Evolutionary conservation across 352 stramenopile species (phyloP), one percentile per base, ranked within the genome.

Genomic region (Chrysophaeum taylorii): DNA sequence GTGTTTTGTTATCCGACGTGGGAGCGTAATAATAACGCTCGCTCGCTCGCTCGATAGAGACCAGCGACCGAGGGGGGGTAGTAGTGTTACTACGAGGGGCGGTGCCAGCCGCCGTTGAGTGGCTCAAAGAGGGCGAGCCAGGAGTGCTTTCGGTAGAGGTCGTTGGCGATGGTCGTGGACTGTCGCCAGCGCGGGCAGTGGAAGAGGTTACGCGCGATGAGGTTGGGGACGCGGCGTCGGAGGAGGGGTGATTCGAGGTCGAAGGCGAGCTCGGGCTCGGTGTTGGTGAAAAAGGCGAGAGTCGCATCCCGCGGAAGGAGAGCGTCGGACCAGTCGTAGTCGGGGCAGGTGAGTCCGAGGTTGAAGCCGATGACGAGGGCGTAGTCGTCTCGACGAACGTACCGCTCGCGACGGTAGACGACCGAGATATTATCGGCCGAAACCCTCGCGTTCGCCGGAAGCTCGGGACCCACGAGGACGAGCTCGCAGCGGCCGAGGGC

Each of bases 131-230:
- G n/a, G n/a, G n/a, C n/a, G n/a, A n/a, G n/a, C n/a, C n/a, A n/a
- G n/a, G n/a, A n/a, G 48, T 60, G 48, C 48, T 60, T 60, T 4
- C 48, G 48, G 48, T 60, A 60, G 48, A 60, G 18, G 48, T 60
- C 48, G 48, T 60, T 60, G 18, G 48, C 48, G 48, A 60, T 7
- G 18, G 15, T 25, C 18, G 18, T 25, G 48, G 18, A 33, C 48
- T 60, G 48, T 25, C 33, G n/a, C 48, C 48, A 60, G 25, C 25
- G 18, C 25, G 48, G 48, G 5, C 18, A 18, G 25, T 60, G 48
- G 25, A 60, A 60, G 18, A 25, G 48, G 48, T 60, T 60, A n/a
- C n/a, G n/a, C 48, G 18, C 18, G 48, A 5, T 4, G 18, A 31
- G 18, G 5, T 4, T 25, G 18, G 48, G 33, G 48, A 5, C 5